Conservation (phyloP, 2,329 filamentous ascomycete genomes). For the Westerdykella aurantiaca region DNA sequence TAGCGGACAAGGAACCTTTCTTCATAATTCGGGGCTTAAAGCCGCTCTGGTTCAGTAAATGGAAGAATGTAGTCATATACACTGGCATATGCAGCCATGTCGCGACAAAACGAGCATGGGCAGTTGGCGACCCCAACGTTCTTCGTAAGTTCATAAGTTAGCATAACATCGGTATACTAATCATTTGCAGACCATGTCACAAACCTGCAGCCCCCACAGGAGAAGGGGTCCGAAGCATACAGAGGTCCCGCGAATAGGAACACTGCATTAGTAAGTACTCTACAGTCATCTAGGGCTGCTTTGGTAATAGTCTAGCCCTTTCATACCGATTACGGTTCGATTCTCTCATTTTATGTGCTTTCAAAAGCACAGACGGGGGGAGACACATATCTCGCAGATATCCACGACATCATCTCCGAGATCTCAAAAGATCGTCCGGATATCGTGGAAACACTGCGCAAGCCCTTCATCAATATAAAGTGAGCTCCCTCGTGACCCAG, state of each 20-base stretch:
- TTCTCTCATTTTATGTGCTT: constrained; percentile 4
- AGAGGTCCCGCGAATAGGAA: constrained; percentile 4
- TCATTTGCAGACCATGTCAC: constrained; percentile 2
- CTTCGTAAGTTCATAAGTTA: neutral
- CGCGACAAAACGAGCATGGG: constrained; percentile 2
- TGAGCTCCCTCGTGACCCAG: neutral
- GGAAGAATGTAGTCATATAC: constrained; percentile 4
- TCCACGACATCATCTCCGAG: constrained; percentile 1
- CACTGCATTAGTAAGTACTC: constrained; percentile 1
- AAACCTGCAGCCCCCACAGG: neutral
- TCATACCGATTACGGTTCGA: constrained; percentile 4
- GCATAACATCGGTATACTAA: neutral
- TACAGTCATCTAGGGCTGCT: neutral
- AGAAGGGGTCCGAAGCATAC: neutral
- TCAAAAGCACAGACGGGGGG: constrained; percentile 2
- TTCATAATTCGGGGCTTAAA: constrained; percentile 4
- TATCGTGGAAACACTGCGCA: constrained; percentile 1
- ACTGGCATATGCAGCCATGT: constrained; percentile 2
- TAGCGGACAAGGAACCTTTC: neutral
- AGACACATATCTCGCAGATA: constrained; percentile 1
- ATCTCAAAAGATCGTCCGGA: constrained; percentile 1
- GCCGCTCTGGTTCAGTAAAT: constrained; percentile 3
- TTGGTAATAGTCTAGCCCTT: constrained; percentile 1
- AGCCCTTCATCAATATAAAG: constrained; percentile 1
- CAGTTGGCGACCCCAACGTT: constrained; percentile 3